These are phyloP conservation scores for Elsinoe ampelina DNA, from an alignment of 2,329 filamentous ascomycete species.

Conservation along the genomic window DNA sequence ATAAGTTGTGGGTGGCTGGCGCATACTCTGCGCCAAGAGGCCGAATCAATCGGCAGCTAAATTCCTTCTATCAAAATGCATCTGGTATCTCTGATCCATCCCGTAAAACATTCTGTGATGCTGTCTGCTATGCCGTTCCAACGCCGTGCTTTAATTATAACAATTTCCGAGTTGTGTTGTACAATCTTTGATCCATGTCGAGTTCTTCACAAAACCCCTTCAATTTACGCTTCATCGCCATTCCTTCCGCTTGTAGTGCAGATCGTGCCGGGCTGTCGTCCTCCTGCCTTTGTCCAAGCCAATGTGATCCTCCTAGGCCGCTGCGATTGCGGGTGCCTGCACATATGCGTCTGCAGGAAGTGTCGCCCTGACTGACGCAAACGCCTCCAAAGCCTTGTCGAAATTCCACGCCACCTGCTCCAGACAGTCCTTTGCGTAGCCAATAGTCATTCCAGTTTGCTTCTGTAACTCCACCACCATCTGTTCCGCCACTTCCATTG, in stretches of 20 bases:
- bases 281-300: not conserved
- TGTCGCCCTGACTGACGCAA: slow-evolving; percentile 60
- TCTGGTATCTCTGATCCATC: slow-evolving; percentile 11
- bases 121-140: not conserved
- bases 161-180: not conserved
- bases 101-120: slow-evolving; percentile 6
- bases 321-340: not conserved
- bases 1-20: not conserved
- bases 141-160: not conserved
- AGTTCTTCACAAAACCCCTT: not conserved
- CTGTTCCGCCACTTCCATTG: slow-evolving; percentile 37
- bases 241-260: not conserved
- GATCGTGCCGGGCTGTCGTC: not conserved
- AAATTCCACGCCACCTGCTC: slow-evolving; percentile 73
- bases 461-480: slow-evolving; percentile 61
- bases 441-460: slow-evolving; percentile 68
- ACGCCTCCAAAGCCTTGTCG: slow-evolving; percentile 62
- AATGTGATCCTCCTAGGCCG: slow-evolving; percentile 2
- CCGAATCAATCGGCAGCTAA: not conserved
- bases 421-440: slow-evolving; percentile 74
- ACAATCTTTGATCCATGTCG: not conserved
- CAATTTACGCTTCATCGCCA: not conserved
- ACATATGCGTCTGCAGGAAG: slow-evolving; percentile 36
- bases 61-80: slow-evolving; percentile 2
- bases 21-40: not conserved